These are phyloP conservation scores for Sugiyamaella pinicola DNA, from an alignment of 1,139 yeast species.

Conservation along the genomic window DNA sequence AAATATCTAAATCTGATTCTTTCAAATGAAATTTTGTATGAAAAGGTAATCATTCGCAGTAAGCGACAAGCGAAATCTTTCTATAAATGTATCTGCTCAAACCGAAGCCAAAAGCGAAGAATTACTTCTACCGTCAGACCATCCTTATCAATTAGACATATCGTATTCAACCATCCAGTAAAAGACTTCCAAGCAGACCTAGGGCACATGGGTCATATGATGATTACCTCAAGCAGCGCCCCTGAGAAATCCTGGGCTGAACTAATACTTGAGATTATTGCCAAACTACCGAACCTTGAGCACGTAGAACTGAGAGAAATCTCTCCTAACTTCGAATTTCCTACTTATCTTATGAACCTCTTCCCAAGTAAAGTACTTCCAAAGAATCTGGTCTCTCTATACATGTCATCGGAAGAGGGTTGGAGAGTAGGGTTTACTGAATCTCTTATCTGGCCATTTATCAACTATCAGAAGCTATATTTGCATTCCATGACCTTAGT, in stretches of 20 bases:
- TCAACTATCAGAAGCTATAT: slow-evolving; percentile 11
- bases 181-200: slow-evolving; percentile 14
- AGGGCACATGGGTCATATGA: slow-evolving; percentile 18
- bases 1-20: slow-evolving; percentile 19
- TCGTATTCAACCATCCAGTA: slow-evolving; percentile 16
- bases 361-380: slow-evolving; percentile 11
- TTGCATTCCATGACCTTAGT: slow-evolving; percentile 14
- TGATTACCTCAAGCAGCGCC: slow-evolving; percentile 16
- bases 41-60: slow-evolving; percentile 23
- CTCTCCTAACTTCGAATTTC: slow-evolving; percentile 26
- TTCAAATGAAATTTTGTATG: slow-evolving; percentile 23
- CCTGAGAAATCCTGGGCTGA: slow-evolving; percentile 28
- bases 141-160: slow-evolving; percentile 2
- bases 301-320: slow-evolving; percentile 25
- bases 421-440: slow-evolving; percentile 20
- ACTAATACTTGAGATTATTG: slow-evolving; percentile 24
- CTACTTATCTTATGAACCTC: slow-evolving; percentile 8
- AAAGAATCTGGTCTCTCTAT: slow-evolving; percentile 12
- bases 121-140: neutral
- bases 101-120: slow-evolving; percentile 11
- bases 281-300: slow-evolving; percentile 26
- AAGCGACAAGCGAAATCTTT: slow-evolving; percentile 28
- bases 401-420: slow-evolving; percentile 21
- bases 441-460: slow-evolving; percentile 20
- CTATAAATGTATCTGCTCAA: slow-evolving; percentile 23